phyloP scores from a whole-genome alignment of 2,329 filamentous ascomycete species.

The Xylariaceae sp. region DNA sequence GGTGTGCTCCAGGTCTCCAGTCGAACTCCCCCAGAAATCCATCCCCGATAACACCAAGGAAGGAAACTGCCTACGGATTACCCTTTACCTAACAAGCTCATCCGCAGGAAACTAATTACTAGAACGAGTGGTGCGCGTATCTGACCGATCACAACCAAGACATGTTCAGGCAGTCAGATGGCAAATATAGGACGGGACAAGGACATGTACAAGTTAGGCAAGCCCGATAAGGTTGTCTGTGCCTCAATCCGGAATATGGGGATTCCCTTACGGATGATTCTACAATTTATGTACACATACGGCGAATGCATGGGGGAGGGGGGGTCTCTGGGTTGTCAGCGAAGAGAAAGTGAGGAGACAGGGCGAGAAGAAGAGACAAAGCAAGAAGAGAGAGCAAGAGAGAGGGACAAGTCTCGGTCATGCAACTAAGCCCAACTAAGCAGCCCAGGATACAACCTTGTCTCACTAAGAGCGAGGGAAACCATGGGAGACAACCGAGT shows the following conservation, averaged over 20 bases:
- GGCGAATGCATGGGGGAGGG: conserved; percentile 7
- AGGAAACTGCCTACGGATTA: no score
- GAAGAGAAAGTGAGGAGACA: neutral
- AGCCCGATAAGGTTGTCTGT: conserved; percentile 10
- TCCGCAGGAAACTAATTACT: neutral
- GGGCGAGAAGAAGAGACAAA: no score
- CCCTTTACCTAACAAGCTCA: no score
- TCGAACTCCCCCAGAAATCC: no score
- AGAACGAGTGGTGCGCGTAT: neutral
- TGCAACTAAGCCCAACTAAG: conserved; percentile 17
- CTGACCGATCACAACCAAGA: neutral
- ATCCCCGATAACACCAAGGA: no score
- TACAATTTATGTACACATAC: conserved; percentile 1
- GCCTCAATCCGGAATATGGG: neutral
- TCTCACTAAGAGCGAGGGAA: neutral
- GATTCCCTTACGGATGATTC: neutral
- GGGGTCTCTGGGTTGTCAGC: conserved; percentile 9
- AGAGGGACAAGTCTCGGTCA: conserved; percentile 6
- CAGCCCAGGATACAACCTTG: conserved; percentile 2
- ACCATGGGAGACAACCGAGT: neutral
- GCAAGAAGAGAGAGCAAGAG: no score
- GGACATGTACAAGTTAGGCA: conserved; percentile 2
- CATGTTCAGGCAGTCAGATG: neutral
- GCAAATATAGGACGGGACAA: conserved; percentile 6
- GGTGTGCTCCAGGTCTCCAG: no score